Conservation (phyloP, 2,329 filamentous ascomycete genomes). For the Fulvia fulva region DNA sequence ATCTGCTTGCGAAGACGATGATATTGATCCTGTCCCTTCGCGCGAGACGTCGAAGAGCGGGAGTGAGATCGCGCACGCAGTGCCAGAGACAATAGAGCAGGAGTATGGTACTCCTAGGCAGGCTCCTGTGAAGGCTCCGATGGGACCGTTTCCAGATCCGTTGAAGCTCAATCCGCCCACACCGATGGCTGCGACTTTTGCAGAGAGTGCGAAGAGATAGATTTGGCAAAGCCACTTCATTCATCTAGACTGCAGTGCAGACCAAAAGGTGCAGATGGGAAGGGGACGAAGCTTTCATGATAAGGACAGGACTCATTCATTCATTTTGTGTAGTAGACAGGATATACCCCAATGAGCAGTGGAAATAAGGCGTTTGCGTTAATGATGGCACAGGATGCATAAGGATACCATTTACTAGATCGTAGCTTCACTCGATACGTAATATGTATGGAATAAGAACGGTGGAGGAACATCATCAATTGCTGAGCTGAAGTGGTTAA, state of each 20-base stretch:
- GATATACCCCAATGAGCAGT: not conserved
- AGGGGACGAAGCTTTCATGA: not conserved
- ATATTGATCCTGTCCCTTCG: not conserved
- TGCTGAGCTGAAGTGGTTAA: not conserved
- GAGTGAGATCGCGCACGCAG: not conserved
- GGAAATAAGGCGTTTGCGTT: not conserved
- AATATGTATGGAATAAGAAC: not conserved
- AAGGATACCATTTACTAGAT: not conserved
- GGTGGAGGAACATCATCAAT: not conserved
- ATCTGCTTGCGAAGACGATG: constrained; percentile 10
- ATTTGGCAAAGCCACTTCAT: not conserved
- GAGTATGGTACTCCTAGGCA: not conserved
- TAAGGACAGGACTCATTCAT: not conserved
- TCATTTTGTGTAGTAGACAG: not conserved
- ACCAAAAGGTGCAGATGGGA: not conserved
- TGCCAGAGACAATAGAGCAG: not conserved
- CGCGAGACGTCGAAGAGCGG: not conserved
- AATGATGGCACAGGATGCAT: not conserved
- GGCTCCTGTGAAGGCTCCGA: not conserved
- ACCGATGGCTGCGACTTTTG: not conserved
- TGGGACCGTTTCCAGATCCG: not conserved
- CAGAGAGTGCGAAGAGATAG: not conserved
- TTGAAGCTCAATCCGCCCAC: not conserved
- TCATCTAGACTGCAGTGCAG: not conserved
- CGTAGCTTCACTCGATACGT: not conserved